Percentiles rank a stretch among this genome's conserved stretches.
Evolutionary conservation across 73 alveolate species (phyloP).

Genomic region (Paraurostyla sp.): DNA sequence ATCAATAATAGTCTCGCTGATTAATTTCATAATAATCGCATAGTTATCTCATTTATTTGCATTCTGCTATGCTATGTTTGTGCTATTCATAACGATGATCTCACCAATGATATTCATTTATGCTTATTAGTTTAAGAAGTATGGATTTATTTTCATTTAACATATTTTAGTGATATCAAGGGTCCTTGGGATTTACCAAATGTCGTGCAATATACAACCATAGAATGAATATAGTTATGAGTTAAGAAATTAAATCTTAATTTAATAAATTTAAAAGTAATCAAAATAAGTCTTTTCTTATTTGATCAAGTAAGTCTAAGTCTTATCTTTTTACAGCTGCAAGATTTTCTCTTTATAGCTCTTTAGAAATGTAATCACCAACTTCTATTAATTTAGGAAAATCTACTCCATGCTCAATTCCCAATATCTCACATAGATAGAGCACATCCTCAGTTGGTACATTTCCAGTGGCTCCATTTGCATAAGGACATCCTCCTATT

Average conservation of each 20-base stretch:
- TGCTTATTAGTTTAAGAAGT: constrained; percentile 67
- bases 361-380: constrained; percentile 78
- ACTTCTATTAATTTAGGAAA: constrained; percentile 65
- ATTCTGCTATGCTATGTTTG: neutral
- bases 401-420: constrained; percentile 92
- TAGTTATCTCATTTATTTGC: constrained; percentile 4
- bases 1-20: neutral
- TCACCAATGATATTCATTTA: constrained; percentile 57
- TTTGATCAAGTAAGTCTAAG: constrained; percentile 21
- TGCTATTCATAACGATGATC: constrained; percentile 30
- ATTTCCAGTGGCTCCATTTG: constrained; percentile 96
- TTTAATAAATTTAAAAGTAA: neutral
- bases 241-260: neutral
- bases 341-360: constrained; percentile 69
- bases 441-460: constrained; percentile 96
- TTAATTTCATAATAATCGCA: neutral
- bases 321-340: constrained; percentile 63
- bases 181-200: constrained; percentile 74
- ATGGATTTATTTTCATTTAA: neutral
- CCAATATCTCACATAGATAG: constrained; percentile 83
- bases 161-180: constrained; percentile 31
- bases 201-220: constrained; percentile 48
- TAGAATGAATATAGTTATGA: neutral
- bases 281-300: neutral
- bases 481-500: constrained; percentile 99